These are phyloP conservation scores for Acidomyces sp. DNA, from an alignment of 495 filamentous ascomycete genomes.

Conservation along the genomic window DNA sequence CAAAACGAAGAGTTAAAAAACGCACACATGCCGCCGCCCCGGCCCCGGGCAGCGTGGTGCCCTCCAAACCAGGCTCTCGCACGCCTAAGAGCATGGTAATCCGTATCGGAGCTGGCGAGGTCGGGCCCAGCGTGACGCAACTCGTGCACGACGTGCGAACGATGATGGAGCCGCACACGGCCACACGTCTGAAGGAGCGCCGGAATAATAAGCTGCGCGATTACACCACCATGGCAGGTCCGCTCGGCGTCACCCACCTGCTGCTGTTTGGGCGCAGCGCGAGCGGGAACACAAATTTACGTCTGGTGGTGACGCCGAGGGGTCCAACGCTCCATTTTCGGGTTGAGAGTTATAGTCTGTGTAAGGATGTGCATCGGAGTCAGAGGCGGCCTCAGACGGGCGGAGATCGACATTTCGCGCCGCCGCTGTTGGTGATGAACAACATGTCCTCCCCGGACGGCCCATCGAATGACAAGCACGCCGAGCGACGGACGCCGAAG, in stretches of 20 bases:
- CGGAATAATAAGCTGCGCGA: conserved; percentile 81
- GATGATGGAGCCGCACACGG: conserved; percentile 94
- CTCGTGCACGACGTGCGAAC: conserved; percentile 79
- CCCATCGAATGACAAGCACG: conserved; percentile 17
- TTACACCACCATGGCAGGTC: conserved; percentile 90
- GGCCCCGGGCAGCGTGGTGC: conserved; percentile 32
- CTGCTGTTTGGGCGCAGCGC: conserved; percentile 84
- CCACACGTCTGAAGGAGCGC: conserved; percentile 69
- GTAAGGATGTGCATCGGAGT: conserved; percentile 72
- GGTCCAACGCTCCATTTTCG: conserved; percentile 89
- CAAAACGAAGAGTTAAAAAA: conserved; percentile 72
- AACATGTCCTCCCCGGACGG: conserved; percentile 66
- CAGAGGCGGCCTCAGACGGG: conserved; percentile 69
- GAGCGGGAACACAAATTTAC: conserved; percentile 82
- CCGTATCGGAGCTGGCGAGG: conserved; percentile 84
- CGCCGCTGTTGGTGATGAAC: conserved; percentile 82
- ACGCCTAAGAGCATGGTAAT: conserved; percentile 97
- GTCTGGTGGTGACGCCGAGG: conserved; percentile 75
- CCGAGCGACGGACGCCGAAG: conserved; percentile 42
- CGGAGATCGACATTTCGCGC: conserved; percentile 8
- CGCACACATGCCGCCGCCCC: conserved; percentile 68
- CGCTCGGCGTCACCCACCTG: conserved; percentile 85
- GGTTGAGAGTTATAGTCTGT: conserved; percentile 91
- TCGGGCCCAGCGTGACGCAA: conserved; percentile 82
- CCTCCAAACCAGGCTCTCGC: conserved; percentile 37